A percentile compares a stretch with the other conserved stretches of the same genome.
These are phyloP conservation scores for Albugo laibachii DNA, from an alignment of 352 stramenopile species.

Conservation along the genomic window DNA sequence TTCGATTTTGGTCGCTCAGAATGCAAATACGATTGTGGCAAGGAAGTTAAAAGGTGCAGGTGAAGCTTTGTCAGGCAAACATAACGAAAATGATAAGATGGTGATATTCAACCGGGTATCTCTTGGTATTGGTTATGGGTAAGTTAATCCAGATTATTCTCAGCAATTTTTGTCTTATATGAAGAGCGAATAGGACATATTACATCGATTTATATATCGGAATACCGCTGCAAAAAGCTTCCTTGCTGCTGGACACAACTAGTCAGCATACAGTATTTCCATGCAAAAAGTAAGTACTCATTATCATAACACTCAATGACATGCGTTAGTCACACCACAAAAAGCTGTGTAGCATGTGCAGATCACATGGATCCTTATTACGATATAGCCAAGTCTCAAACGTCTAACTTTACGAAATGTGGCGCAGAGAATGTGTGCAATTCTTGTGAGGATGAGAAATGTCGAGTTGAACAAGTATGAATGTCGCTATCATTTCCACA, in stretches of 20 bases:
- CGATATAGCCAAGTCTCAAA: constrained; percentile 56
- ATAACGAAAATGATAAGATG: constrained; percentile 3
- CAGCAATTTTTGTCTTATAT: neutral
- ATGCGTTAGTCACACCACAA: too few species aligned
- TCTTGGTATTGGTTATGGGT: constrained; percentile 50
- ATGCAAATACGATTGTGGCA: too few species aligned
- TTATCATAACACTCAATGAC: neutral
- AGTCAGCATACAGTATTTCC: constrained; percentile 65
- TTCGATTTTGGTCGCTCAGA: too few species aligned
- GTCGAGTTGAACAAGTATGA: constrained; percentile 47
- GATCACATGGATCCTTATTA: constrained; percentile 54
- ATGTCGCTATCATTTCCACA: neutral
- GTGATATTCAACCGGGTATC: constrained; percentile 37
- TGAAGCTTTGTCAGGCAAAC: too few species aligned
- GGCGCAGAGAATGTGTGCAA: constrained; percentile 25
- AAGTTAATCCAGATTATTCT: neutral
- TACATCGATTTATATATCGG: constrained; percentile 70
- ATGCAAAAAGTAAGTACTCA: constrained; percentile 19
- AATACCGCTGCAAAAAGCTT: constrained; percentile 55
- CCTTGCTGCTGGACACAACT: constrained; percentile 66
- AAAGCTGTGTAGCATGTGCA: constrained; percentile 38
- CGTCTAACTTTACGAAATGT: constrained; percentile 43
- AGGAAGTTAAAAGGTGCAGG: too few species aligned
- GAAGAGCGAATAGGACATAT: constrained; percentile 27
- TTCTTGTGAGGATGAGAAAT: constrained; percentile 36